Evolutionary conservation across 352 stramenopile species (phyloP).

Genomic region (Halophytophthora polymorphica): DNA sequence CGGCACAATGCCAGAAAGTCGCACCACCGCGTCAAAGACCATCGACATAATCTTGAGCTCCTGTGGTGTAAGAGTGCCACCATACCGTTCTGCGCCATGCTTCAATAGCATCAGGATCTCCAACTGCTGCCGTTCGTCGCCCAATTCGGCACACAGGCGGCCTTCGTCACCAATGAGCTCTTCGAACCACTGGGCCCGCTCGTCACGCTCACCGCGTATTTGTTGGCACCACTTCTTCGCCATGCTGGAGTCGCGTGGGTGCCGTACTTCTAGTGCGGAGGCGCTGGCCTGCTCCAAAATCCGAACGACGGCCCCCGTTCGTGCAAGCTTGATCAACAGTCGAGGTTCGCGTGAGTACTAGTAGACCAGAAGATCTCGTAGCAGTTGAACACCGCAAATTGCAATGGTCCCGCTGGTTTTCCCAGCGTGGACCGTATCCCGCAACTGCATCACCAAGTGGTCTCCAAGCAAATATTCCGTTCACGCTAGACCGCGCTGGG

Average conservation of each 20-base stretch:
- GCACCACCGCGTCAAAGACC: slow-evolving; percentile 1
- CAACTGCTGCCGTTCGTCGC: slow-evolving; percentile 9
- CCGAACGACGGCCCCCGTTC: slow-evolving; percentile 5
- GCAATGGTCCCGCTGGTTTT: not conserved
- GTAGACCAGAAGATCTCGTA: slow-evolving; percentile 1
- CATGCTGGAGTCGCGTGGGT: not conserved
- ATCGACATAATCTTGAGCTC: slow-evolving; percentile 2
- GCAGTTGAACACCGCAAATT: not conserved
- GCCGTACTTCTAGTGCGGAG: not conserved
- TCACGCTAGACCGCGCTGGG: too few species aligned
- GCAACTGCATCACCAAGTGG: not conserved
- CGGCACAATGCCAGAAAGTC: slow-evolving; percentile 1
- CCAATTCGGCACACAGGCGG: slow-evolving; percentile 4
- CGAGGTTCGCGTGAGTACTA: slow-evolving; percentile 12
- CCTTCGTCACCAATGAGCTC: slow-evolving; percentile 3
- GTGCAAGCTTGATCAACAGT: slow-evolving; percentile 13
- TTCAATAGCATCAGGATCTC: slow-evolving; percentile 13
- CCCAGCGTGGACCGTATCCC: not conserved
- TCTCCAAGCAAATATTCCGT: too few species aligned
- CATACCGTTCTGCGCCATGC: not conserved
- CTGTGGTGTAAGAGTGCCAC: not conserved
- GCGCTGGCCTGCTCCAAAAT: slow-evolving; percentile 2
- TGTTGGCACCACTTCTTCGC: not conserved
- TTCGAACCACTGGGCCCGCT: not conserved
- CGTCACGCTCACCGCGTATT: not conserved